Percentiles rank a stretch among this genome's conserved stretches.
phyloP scores from a whole-genome alignment of 805 yeast genomes.

The Barnettozyma wickerhamii region DNA sequence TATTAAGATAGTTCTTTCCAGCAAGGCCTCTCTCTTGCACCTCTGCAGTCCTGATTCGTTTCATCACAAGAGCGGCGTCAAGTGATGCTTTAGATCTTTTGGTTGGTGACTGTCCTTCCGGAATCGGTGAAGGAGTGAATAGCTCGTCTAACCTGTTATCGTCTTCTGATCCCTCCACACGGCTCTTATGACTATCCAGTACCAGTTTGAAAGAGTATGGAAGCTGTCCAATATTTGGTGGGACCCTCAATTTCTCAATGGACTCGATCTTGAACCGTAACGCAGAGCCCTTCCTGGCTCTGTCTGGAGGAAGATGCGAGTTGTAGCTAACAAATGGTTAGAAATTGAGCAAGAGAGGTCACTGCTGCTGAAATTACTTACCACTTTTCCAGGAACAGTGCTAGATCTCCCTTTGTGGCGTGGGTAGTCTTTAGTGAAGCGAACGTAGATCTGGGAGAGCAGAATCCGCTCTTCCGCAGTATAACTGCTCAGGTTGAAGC shows the following conservation, averaged over 20 bases:
- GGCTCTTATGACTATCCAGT: background rate
- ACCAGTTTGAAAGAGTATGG: background rate
- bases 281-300: background rate
- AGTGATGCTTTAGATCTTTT: too few relatives aligned
- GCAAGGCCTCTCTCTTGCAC: background rate
- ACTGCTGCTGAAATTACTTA: too few relatives aligned
- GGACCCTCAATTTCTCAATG: background rate
- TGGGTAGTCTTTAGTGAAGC: background rate
- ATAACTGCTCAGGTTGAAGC: background rate
- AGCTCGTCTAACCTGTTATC: too few relatives aligned
- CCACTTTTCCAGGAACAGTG: background rate
- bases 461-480: background rate
- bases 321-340: background rate
- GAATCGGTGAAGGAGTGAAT: too few relatives aligned
- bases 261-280: background rate
- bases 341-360: background rate
- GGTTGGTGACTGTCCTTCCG: too few relatives aligned
- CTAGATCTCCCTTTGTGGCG: background rate
- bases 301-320: background rate
- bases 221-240: background rate
- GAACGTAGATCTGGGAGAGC: background rate
- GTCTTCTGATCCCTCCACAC: too few relatives aligned
- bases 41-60: background rate
- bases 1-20: background rate
- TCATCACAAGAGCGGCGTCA: background rate